Conservation (phyloP, 1,139 yeast species). For the Tardiomyces digboiensis region DNA sequence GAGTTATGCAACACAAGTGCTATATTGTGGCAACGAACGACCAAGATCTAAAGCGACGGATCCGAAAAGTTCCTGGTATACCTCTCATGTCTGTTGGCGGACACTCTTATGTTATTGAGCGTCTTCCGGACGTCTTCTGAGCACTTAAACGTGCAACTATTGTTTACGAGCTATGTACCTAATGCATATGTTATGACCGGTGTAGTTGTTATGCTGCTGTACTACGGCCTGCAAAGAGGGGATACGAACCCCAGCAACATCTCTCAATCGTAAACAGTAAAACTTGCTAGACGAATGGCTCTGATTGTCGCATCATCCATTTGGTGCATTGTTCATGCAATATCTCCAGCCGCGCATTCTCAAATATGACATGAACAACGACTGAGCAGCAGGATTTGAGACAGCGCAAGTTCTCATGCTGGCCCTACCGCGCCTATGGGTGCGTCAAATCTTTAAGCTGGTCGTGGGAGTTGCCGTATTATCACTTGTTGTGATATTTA, state of each 20-base stretch:
- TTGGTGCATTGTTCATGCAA: no score
- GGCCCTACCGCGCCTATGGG: conserved; percentile 19
- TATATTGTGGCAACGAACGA: conserved; percentile 96
- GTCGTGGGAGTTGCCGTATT: conserved; percentile 12
- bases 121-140: conserved; percentile 89
- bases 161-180: neutral
- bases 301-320: no score
- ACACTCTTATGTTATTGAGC: conserved; percentile 83
- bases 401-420: no score
- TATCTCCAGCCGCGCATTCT: no score
- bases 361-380: no score
- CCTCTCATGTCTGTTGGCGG: conserved; percentile 96
- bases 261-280: no score
- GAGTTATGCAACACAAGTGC: conserved; percentile 94
- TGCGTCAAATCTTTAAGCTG: conserved; percentile 19
- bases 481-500: conserved; percentile 13
- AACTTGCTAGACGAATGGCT: no score
- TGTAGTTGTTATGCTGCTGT: no score
- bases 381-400: no score
- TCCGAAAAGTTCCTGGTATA: conserved; percentile 94
- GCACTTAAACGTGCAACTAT: neutral
- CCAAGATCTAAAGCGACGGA: conserved; percentile 92
- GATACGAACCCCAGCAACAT: no score
- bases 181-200: no score
- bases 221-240: no score